phyloP scores from a whole-genome alignment of 2,329 filamentous ascomycete genomes.

The Karstenula rhodostoma region DNA sequence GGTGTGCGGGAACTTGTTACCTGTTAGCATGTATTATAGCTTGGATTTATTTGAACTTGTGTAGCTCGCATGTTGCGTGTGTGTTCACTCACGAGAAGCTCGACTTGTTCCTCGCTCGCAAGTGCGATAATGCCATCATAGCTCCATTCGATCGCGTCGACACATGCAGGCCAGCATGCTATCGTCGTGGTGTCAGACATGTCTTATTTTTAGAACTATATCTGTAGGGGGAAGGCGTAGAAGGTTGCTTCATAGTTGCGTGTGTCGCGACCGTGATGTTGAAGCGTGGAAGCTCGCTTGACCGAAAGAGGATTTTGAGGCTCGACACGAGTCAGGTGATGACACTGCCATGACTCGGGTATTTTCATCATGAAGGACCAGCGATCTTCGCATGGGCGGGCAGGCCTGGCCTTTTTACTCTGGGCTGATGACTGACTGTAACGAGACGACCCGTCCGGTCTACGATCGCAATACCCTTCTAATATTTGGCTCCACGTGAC shows the following conservation, averaged over 20 bases:
- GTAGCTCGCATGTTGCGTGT: background rate
- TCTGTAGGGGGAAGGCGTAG: background rate
- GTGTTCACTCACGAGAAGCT: conserved; percentile 55
- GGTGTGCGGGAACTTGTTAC: conserved; percentile 44
- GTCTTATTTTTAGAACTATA: background rate
- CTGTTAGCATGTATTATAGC: background rate
- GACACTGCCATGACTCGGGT: conserved; percentile 2
- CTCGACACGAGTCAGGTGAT: conserved; percentile 8
- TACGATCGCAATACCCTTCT: no score
- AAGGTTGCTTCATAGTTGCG: background rate
- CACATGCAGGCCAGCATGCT: conserved; percentile 59
- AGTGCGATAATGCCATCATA: conserved; percentile 3
- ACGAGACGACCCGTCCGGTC: no score
- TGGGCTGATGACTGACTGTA: no score
- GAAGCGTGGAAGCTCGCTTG: conserved; percentile 8
- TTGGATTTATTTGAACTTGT: background rate
- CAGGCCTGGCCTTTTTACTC: no score
- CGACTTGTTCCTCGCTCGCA: conserved; percentile 60
- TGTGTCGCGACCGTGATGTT: background rate
- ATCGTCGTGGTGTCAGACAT: conserved; percentile 49
- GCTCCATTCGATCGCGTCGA: conserved; percentile 61
- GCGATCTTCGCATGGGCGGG: no score
- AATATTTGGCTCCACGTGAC: no score
- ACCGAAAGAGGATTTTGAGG: conserved; percentile 12
- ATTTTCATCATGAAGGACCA: background rate